Percentiles rank a stretch among this genome's conserved stretches.
Evolutionary conservation across 176 grass and related monocot species (phyloP).

Genomic region (Ensete glaucum): DNA sequence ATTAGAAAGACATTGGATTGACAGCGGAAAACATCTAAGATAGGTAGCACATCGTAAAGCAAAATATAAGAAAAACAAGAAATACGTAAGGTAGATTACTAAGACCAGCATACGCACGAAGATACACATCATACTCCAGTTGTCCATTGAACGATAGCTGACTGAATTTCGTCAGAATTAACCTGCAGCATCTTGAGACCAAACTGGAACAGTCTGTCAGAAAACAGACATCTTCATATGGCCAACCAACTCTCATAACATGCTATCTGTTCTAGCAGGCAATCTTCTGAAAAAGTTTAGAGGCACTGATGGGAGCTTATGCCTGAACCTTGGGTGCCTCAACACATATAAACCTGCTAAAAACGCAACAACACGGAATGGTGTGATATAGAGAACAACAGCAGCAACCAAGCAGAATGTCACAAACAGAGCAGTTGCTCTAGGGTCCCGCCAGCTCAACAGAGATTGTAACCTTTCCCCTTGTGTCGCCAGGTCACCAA

Average conservation of each 20-base stretch:
- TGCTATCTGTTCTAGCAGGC: conserved; percentile 53
- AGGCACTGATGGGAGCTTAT: conserved; percentile 51
- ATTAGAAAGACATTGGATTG: neutral
- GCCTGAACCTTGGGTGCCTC: conserved; percentile 57
- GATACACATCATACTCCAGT: no score
- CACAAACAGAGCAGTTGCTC: conserved; percentile 44
- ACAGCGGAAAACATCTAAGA: neutral
- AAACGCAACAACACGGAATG: conserved; percentile 46
- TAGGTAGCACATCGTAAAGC: neutral
- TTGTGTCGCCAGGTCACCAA: conserved; percentile 54
- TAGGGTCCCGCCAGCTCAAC: conserved; percentile 57
- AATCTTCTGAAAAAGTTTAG: conserved; percentile 67
- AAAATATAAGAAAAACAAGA: neutral
- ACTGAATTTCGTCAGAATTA: neutral
- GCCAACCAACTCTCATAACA: conserved; percentile 21
- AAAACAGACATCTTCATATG: neutral
- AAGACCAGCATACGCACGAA: neutral
- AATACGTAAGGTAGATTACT: no score
- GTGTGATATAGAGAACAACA: conserved; percentile 49
- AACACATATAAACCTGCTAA: conserved; percentile 42
- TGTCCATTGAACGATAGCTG: no score
- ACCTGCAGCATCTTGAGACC: neutral
- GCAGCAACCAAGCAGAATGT: conserved; percentile 46
- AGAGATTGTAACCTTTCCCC: conserved; percentile 56
- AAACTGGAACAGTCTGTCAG: neutral